A percentile compares a stretch with the other conserved stretches of the same genome.
These are phyloP conservation scores for Camellia granthamiana DNA, from an alignment of 148 eudicot genomes.

Conservation along the genomic window DNA sequence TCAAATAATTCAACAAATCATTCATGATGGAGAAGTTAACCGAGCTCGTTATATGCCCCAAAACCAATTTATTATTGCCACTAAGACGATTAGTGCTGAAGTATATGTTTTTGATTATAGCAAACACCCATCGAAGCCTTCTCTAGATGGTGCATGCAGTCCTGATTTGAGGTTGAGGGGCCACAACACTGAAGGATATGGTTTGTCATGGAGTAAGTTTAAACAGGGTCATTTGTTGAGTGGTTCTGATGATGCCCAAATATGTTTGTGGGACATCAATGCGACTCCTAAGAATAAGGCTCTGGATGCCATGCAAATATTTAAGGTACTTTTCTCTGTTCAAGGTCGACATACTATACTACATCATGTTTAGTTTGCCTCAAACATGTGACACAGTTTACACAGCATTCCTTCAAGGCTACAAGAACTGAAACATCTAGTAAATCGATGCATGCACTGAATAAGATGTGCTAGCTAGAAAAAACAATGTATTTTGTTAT, in stretches of 20 bases:
- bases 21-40: slow-evolving; percentile 90
- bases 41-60: slow-evolving; percentile 97
- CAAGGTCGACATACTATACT: background rate
- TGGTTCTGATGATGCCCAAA: slow-evolving; percentile 84
- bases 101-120: slow-evolving; percentile 86
- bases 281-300: slow-evolving; percentile 57
- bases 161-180: slow-evolving; percentile 91
- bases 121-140: slow-evolving; percentile 88
- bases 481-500: background rate
- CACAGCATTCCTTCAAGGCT: background rate
- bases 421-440: background rate
- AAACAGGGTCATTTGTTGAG: slow-evolving; percentile 71
- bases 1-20: slow-evolving; percentile 85
- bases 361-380: background rate
- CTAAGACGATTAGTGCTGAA: slow-evolving; percentile 82
- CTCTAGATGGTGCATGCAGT: slow-evolving; percentile 60
- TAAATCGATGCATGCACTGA: background rate
- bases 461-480: background rate
- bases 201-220: slow-evolving; percentile 74
- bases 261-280: slow-evolving; percentile 77
- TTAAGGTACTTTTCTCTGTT: slow-evolving; percentile 43
- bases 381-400: background rate
- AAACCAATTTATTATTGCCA: slow-evolving; percentile 78
- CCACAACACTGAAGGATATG: slow-evolving; percentile 79
- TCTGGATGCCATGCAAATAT: slow-evolving; percentile 62